Evolutionary conservation across 139 green algal genomes (phyloP), one percentile per base, ranked within the genome.

Genomic region (Mychonastes homosphaera): DNA sequence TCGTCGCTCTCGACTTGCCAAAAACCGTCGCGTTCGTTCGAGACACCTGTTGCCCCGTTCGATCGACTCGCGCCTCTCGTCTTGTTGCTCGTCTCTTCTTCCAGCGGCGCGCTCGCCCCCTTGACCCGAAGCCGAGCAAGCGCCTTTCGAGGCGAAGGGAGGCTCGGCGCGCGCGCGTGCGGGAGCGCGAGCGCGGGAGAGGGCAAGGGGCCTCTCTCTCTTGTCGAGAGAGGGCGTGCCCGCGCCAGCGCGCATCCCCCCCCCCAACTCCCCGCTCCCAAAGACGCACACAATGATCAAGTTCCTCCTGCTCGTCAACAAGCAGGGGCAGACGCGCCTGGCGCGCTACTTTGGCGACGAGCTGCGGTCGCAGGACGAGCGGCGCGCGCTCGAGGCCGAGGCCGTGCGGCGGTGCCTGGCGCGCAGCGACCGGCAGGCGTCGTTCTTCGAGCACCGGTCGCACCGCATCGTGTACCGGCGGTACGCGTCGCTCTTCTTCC

Each of bases 301-400:
- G 56, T 98, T 97, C 53, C 48, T 98, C 1, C 73, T 98, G 36
- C 70, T 98, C 39, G 92, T 98, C 19, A 98, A 98, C 72, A 98
- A 98, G 72, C 92, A 98, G 63, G 92, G 92, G 0, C 92, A 98
- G 64, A 98, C 92, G n/a, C 75, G 92, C 1, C 60, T 98, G 13
- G 92, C 92, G 13, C 95, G 95, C 63, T 98, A 98, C 63, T 91
- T 85, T 19, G 78, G 91, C 38, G 41, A 48, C n/a, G 76, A 87
- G 52, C 77, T 71, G 23, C 67, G 95, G 45, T 72, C 53, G 16
- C 71, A 81, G 8, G 86, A 93, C 19, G 86, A 95, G 64, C 67
- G 86, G 54, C 57, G 81, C 26, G 79, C 76, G 0, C 64, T 97
- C 21, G 90, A 97, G 54, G 87, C 80, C 8, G 90, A 98, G 56